Base-by-base conservation (phyloP, 805 yeast genomes). In the Starmerella geochares region DNA sequence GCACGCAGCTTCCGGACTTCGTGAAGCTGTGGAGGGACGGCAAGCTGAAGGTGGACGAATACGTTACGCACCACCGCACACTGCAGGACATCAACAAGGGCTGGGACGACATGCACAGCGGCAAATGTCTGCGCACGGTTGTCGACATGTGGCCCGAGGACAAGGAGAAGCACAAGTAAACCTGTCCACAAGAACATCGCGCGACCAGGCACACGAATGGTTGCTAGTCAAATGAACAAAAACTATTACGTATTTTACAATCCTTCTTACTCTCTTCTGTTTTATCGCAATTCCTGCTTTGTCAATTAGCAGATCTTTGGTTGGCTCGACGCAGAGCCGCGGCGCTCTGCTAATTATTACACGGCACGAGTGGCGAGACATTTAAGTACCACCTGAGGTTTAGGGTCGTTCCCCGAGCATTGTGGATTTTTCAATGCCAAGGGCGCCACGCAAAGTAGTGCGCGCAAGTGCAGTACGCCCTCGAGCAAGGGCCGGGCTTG, bases 91-190 rank as follows among this genome's bases (percentile, higher is more conserved):
- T 92, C 68, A 88, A 88, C 74, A 66, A 75, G 52, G 97, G 96
- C 21, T 88, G 92, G 67, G 92, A 86, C 49, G 96, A 87, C 67
- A 83, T 92, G 86, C 96, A 90, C 69, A 71, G 78, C 52, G 98
- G 98, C 65, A 83, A 79, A 63, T 86, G 96, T 72, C 79, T 92
- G 69, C 84, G 98, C 72, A 94, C 96, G 23, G 96, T 92, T 53
- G 33, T 60, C 24, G 52, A 55, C 31, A 52, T 58, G 58, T 47
- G 56, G 54, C 56, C 53, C 33, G 49, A 52, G 29, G 53, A 51
- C 36, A 47, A 20, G 45, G 21, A 38, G 10, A 50, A 50, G 50
- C 53, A 38, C 32, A 50, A 50, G 16, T 50, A 39, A 33, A 13
- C 16, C n/a, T n/a, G n/a, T n/a, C n/a, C n/a, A n/a, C n/a, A n/a